phyloP scores from a whole-genome alignment of 352 stramenopile genomes.

The Pythium chondricola region DNA sequence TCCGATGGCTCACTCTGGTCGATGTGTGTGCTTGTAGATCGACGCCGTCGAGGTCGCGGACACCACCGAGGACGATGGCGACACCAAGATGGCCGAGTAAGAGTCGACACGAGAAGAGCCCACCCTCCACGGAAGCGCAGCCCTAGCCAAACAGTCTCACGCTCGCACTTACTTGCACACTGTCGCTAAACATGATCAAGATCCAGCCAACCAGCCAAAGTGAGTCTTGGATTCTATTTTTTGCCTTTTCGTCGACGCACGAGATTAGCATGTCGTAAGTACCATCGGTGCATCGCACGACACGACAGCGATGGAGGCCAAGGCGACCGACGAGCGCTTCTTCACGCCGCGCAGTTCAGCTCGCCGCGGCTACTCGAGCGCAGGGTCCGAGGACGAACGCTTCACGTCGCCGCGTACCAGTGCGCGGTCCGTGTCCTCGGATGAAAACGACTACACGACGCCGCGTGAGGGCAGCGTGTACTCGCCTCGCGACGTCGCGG shows the following conservation, averaged over 20 bases:
- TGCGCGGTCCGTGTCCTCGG: conserved; percentile 53
- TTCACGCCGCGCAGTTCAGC: conserved; percentile 59
- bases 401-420: conserved; percentile 50
- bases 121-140: not conserved
- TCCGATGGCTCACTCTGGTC: too few relatives aligned
- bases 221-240: too few relatives aligned
- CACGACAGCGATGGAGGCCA: conserved; percentile 34
- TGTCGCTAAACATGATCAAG: too few relatives aligned
- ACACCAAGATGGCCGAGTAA: conserved; percentile 83
- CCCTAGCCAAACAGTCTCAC: not conserved
- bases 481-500: conserved; percentile 4
- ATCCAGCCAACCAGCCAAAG: too few relatives aligned
- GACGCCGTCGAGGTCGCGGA: conserved; percentile 82
- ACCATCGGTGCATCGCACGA: too few relatives aligned
- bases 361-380: conserved; percentile 44
- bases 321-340: conserved; percentile 50
- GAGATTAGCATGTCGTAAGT: too few relatives aligned
- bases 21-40: conserved; percentile 56
- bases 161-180: not conserved
- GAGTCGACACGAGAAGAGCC: too few relatives aligned
- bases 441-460: conserved; percentile 55
- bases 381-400: conserved; percentile 50
- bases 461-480: conserved; percentile 31
- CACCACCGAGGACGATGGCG: conserved; percentile 74
- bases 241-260: too few relatives aligned